Base-by-base conservation (phyloP, 1,284 basidiomycete genomes). In the Chalciporus sp. region DNA sequence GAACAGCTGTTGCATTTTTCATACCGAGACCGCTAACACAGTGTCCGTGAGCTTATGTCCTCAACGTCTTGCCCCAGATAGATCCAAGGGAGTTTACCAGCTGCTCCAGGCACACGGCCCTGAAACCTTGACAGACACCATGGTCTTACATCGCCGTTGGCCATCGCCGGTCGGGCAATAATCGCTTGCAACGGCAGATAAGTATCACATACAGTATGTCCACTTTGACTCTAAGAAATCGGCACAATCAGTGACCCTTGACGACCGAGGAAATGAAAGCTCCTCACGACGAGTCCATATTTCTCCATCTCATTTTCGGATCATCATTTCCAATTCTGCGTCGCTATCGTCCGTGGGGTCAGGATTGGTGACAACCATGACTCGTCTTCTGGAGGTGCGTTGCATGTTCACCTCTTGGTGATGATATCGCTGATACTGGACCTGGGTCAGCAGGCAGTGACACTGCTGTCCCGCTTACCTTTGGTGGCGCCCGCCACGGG, bases 331-430 rank as follows among this genome's bases (percentile, higher is more conserved):
- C 10, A 54, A 42, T 47, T 70, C 69, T 41, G 35, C 56, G 19
- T 67, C 69, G 47, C 67, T 60, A 23, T 71, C 64, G 28, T 61
- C 66, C 10, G 55, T 17, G 19, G 66, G 62, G 46, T 71, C 65
- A 1, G 65, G 70, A 47, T 68, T 72, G 23, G 44, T 71, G 31
- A 68, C 51, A 42, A 67, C 27, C 69, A 65, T 63, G 39, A 67
- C 55, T 43, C 67, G 60, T 53, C 67, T 63, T 51, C 28, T 64
- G 11, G 49, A 43, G 27, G 41, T 51, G 35, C 65, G 65, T 23
- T 55, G 66, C 44, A 59, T 19, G 26, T 52, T 52, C 37, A 12
- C 40, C 14, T 53, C 57, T 19, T 67, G 55, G 7, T 55, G 28
- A n/a, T 56, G 56, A 45, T 53, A 45, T 14, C 45, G n/a, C 19